Conservation (phyloP, 148 eudicot genomes). For the Persicaria maculosa region DNA sequence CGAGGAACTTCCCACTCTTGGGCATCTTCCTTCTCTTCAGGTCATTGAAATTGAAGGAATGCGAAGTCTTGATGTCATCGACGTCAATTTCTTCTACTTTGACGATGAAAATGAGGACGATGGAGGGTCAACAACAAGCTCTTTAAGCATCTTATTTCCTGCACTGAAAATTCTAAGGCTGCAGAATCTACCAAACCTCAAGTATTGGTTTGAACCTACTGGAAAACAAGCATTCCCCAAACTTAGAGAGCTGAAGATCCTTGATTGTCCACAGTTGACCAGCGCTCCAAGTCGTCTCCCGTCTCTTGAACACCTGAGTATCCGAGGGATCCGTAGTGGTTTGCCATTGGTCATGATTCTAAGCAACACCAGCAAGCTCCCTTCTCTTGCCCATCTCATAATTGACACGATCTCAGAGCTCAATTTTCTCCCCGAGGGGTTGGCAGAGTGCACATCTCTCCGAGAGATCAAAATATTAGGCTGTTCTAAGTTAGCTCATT, state of each 20-base stretch:
- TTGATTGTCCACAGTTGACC: constrained; percentile 3
- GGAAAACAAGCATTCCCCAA: neutral
- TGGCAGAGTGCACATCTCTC: neutral
- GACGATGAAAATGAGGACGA: neutral
- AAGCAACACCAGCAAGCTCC: constrained; percentile 1
- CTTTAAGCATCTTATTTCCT: neutral
- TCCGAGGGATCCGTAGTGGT: neutral
- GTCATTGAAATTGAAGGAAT: neutral
- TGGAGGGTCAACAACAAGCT: neutral
- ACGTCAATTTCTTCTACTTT: neutral
- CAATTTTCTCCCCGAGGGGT: neutral
- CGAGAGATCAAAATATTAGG: neutral
- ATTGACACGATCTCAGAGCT: neutral
- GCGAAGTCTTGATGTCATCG: neutral
- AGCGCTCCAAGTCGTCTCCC: neutral
- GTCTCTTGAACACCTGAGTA: constrained; percentile 1
- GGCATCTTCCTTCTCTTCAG: constrained; percentile 3
- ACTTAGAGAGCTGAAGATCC: neutral
- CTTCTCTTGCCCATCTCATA: constrained; percentile 3
- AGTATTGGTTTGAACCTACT: constrained; percentile 1
- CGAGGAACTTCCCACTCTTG: constrained; percentile 1
- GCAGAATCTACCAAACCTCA: neutral
- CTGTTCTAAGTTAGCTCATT: neutral
- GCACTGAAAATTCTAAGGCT: neutral
- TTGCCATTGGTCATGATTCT: neutral